phyloP scores from a whole-genome alignment of 495 filamentous ascomycete species.

The Bacidia rubella region DNA sequence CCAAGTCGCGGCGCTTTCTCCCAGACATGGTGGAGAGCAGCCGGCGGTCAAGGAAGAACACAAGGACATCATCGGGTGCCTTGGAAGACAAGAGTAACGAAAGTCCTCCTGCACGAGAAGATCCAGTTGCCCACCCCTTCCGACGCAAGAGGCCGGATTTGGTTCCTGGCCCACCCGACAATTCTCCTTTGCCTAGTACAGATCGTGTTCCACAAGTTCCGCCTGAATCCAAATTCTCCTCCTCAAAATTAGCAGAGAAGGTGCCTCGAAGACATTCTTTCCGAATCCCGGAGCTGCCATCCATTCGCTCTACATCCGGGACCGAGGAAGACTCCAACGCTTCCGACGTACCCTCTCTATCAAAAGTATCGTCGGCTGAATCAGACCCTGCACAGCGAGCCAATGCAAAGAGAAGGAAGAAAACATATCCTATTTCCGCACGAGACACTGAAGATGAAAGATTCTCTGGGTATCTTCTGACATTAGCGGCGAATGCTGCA shows the following conservation, averaged over 20 bases:
- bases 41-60: conserved; percentile 32
- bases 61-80: conserved; percentile 21
- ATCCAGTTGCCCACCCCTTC: conserved; percentile 9
- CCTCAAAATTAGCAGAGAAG: conserved; percentile 29
- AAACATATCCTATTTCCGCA: conserved; percentile 16
- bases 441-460: conserved; percentile 54
- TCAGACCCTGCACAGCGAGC: conserved; percentile 24
- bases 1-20: conserved; percentile 32
- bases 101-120: conserved; percentile 11
- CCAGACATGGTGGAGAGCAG: conserved; percentile 47
- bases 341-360: conserved; percentile 34
- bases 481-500: conserved; percentile 60
- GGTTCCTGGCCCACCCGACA: conserved; percentile 15
- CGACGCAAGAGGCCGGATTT: conserved; percentile 4
- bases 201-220: conserved; percentile 10
- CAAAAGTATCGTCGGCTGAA: conserved; percentile 32
- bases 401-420: conserved; percentile 28
- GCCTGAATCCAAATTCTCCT: conserved; percentile 35
- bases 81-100: not conserved
- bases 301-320: conserved; percentile 40
- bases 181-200: conserved; percentile 20
- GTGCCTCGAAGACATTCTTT: conserved; percentile 41
- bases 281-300: conserved; percentile 37
- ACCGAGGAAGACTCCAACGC: conserved; percentile 37
- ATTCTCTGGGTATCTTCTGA: conserved; percentile 60